Evolutionary conservation across 176 grass and related monocot species (phyloP).

Genomic region (Ananas comosus): DNA sequence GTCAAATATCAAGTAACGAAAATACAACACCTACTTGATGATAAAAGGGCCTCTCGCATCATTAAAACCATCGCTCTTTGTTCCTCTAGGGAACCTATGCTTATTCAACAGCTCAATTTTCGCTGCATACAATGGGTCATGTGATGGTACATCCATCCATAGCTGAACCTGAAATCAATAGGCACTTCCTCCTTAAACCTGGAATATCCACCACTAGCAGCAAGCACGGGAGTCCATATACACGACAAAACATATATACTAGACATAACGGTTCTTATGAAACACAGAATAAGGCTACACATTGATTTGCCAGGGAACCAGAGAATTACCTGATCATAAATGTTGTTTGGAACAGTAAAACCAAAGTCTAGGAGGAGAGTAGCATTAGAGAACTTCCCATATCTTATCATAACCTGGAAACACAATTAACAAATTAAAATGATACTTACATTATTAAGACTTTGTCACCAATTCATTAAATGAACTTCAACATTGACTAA

Average conservation of each 20-base stretch:
- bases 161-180: slow-evolving; percentile 41
- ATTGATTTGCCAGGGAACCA: slow-evolving; percentile 2
- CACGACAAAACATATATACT: neutral
- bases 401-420: slow-evolving; percentile 79
- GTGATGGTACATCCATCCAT: slow-evolving; percentile 35
- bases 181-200: neutral
- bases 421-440: slow-evolving; percentile 12
- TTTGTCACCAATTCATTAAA: no score
- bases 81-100: slow-evolving; percentile 32
- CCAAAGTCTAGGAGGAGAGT: slow-evolving; percentile 60
- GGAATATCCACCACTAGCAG: neutral
- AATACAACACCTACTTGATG: slow-evolving; percentile 51
- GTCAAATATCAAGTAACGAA: neutral
- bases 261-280: neutral
- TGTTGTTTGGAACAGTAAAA: slow-evolving; percentile 65
- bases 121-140: slow-evolving; percentile 40
- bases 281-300: neutral
- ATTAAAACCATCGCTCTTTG: slow-evolving; percentile 16
- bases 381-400: slow-evolving; percentile 69
- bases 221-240: neutral
- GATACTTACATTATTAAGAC: neutral
- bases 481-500: no score
- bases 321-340: slow-evolving; percentile 59
- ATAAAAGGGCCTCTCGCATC: slow-evolving; percentile 24
- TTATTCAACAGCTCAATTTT: slow-evolving; percentile 46